phyloP scores from a whole-genome alignment of 139 green algal species.

The Ostreobium quekettii region DNA sequence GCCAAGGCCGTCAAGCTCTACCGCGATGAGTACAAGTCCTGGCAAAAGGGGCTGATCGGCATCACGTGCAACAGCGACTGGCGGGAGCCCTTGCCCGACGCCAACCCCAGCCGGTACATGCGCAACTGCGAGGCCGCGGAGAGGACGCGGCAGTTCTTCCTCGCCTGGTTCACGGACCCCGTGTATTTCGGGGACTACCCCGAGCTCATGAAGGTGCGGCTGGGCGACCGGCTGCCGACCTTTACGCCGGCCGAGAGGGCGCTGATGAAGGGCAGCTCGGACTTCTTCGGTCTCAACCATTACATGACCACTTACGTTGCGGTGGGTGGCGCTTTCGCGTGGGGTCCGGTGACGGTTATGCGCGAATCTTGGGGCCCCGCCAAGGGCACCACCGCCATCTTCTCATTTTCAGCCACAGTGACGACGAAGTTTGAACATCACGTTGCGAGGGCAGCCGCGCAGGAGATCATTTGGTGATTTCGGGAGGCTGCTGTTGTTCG shows the following conservation, averaged over 20 bases:
- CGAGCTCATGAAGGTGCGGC: not conserved
- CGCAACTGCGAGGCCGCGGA: constrained; percentile 22
- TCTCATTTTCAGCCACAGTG: no score
- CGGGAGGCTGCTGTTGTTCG: no score
- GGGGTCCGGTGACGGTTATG: no score
- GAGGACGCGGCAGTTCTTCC: constrained; percentile 20
- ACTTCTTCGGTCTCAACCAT: constrained; percentile 27
- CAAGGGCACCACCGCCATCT: no score
- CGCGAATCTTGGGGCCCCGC: no score
- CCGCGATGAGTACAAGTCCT: constrained; percentile 1
- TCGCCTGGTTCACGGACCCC: constrained; percentile 30
- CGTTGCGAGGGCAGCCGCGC: no score
- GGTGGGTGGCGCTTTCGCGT: no score
- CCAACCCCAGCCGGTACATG: not conserved
- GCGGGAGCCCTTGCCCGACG: constrained; percentile 21
- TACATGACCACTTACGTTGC: constrained; percentile 1
- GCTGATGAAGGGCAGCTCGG: constrained; percentile 23
- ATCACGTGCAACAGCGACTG: constrained; percentile 30
- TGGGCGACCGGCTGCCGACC: not conserved
- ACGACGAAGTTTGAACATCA: no score
- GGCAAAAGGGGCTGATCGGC: constrained; percentile 20
- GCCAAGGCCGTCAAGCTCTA: constrained; percentile 22
- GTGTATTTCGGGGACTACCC: constrained; percentile 34
- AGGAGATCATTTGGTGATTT: no score
- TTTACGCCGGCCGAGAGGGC: constrained; percentile 25